Evolutionary conservation across 2,329 filamentous ascomycete species (phyloP), one percentile per base, ranked within the genome.

Genomic region (Myrmaecium sp.): DNA sequence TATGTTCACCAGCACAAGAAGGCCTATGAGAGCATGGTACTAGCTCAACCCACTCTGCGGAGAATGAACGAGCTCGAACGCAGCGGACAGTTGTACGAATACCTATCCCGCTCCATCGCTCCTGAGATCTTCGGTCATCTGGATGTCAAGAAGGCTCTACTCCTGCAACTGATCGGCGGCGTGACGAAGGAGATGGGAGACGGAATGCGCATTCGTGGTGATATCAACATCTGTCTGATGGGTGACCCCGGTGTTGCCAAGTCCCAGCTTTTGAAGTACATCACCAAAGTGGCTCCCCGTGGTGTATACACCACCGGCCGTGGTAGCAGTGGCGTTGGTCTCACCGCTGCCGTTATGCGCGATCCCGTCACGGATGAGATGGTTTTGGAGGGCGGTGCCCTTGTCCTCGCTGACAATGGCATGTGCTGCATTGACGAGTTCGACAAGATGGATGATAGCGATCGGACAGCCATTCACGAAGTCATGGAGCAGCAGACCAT

Each of bases 191-290:
- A 89, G 45, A 91, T 95, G 68, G 83, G 83, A 27, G 89, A 98
- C 45, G 89, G 89, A 33, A 95, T 98, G 89, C 78, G 83, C 44
- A 98, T 98, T 49, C 82, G 89, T 65, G 89, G 89, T 43, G 89
- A 98, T 47, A 92, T 98, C 62, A 98, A 98, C 57, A 76, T 98
- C 35, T 95, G 89, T 52, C 60, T 98, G 45, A 98, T 98, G 89
- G 89, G 89, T 65, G 89, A 98, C 46, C 89, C 89, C 49, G 89
- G 89, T 81, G 89, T 98, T 47, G 89, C 89, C 58, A 98, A 98
- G 60, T 98, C 89, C 19, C 89, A 98, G 60, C 61, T 98, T 38
- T 67, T 98, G 38, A 95, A 94, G 57, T 98, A 98, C 52, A 95
- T 98, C 48, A 82, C 83, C 37, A 95, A 98, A 58, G 89, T 98